phyloP scores from a whole-genome alignment of 1,139 yeast species.

The Taphrina pruni region DNA sequence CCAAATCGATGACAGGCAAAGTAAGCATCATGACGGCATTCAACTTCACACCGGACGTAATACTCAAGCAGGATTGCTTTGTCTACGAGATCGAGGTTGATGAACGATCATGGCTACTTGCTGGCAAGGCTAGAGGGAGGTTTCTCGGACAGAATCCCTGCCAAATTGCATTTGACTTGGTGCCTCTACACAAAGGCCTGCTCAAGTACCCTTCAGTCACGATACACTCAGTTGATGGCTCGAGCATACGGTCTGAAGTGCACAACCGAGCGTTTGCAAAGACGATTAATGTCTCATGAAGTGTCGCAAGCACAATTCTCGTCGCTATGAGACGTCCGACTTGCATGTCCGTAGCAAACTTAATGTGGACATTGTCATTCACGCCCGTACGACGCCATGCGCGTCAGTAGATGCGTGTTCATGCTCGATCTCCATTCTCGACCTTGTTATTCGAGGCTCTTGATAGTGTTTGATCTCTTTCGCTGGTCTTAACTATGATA shows the following conservation, averaged over 20 bases:
- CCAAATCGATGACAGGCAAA: not conserved
- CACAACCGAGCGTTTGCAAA: not conserved
- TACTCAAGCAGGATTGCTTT: not conserved
- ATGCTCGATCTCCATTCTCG: too few relatives aligned
- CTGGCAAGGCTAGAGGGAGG: conserved; percentile 17
- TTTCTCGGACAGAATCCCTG: not conserved
- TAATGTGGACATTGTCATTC: too few relatives aligned
- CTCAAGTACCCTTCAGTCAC: conserved; percentile 10
- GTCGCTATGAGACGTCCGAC: not conserved
- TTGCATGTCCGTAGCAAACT: too few relatives aligned
- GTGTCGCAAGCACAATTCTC: not conserved
- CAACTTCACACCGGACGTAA: not conserved
- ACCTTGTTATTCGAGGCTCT: too few relatives aligned
- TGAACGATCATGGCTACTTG: conserved; percentile 21
- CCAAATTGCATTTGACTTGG: not conserved
- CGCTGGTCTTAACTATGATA: too few relatives aligned
- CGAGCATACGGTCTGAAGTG: not conserved
- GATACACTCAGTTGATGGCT: not conserved
- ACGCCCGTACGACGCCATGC: too few relatives aligned
- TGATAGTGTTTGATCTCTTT: too few relatives aligned
- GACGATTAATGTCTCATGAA: not conserved
- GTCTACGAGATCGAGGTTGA: conserved; percentile 22
- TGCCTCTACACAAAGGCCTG: conserved; percentile 1
- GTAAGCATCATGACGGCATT: conserved; percentile 5
- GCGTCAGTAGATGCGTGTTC: too few relatives aligned